Percentiles rank a stretch among this genome's conserved stretches.
These are phyloP conservation scores for Eimeria tenella DNA, from an alignment of 169 alveolate species.

Conservation along the genomic window DNA sequence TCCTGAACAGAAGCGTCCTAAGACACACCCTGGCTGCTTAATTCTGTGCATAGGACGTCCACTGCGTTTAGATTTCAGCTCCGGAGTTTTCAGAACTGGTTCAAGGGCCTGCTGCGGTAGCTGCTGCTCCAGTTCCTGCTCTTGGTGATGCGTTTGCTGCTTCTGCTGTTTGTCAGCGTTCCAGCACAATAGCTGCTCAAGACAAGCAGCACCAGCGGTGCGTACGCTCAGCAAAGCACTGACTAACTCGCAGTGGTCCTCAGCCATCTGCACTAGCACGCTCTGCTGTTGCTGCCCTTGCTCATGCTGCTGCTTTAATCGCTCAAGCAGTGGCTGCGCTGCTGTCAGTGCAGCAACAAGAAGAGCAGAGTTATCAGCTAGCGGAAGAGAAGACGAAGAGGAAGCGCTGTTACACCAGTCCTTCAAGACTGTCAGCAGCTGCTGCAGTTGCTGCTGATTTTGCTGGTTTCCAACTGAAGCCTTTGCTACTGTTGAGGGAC, in stretches of 20 bases:
- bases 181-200: conserved; percentile 48
- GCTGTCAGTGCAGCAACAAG: conserved; percentile 56
- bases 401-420: conserved; percentile 50
- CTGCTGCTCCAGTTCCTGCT: conserved; percentile 22
- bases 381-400: conserved; percentile 2
- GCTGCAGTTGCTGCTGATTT: conserved; percentile 63
- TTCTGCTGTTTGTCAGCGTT: conserved; percentile 46
- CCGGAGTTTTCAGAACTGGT: conserved; percentile 59
- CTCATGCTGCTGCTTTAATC: conserved; percentile 32
- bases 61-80: conserved; percentile 31
- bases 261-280: conserved; percentile 28
- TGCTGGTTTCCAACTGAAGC: conserved; percentile 7
- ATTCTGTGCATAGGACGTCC: not conserved
- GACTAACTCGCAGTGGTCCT: conserved; percentile 35
- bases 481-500: not conserved
- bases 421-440: conserved; percentile 39
- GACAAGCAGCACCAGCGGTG: conserved; percentile 19
- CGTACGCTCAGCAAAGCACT: conserved; percentile 28
- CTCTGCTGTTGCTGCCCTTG: conserved; percentile 52
- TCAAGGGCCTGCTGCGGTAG: conserved; percentile 21
- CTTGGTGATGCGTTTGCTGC: conserved; percentile 35
- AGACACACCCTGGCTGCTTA: conserved; percentile 42
- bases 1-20: not conserved
- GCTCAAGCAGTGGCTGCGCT: conserved; percentile 61
- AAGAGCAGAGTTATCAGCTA: conserved; percentile 43